Evolutionary conservation across 2,329 filamentous ascomycete species (phyloP).

Genomic region (Microsporum canis): DNA sequence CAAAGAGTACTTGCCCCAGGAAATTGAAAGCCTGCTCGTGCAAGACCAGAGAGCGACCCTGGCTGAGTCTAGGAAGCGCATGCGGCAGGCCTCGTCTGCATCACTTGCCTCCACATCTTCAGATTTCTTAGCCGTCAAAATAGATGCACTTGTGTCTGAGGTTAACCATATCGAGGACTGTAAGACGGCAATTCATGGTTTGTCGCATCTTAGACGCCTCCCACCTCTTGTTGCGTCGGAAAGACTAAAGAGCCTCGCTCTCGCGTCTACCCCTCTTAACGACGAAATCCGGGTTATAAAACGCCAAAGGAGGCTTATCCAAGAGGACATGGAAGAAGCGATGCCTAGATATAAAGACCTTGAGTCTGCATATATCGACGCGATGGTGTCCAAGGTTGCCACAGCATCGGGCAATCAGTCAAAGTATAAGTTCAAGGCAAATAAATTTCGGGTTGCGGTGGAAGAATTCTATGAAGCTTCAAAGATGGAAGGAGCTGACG

Average conservation of each 20-base stretch:
- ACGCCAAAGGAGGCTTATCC: not conserved
- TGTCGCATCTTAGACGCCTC: not conserved
- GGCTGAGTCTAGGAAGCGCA: not conserved
- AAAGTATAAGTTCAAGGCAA: slow-evolving; percentile 4
- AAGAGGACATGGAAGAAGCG: slow-evolving; percentile 7
- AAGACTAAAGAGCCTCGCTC: not conserved
- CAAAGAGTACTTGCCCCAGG: not conserved
- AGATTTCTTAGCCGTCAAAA: not conserved
- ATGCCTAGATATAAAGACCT: not conserved
- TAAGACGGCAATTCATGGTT: not conserved
- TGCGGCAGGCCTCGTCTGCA: not conserved
- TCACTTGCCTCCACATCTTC: not conserved
- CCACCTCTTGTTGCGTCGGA: not conserved
- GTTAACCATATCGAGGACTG: not conserved
- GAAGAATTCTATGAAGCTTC: slow-evolving; percentile 3
- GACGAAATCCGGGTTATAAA: slow-evolving; percentile 1
- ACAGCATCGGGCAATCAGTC: slow-evolving; percentile 7
- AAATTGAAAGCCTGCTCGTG: not conserved
- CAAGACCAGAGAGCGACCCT: not conserved
- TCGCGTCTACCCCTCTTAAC: not conserved
- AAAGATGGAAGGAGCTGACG: not conserved
- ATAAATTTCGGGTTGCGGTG: not conserved
- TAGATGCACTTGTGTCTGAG: not conserved
- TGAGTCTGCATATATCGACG: slow-evolving; percentile 3
- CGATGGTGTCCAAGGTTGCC: not conserved